Percentiles rank a stretch among this genome's conserved stretches.
Evolutionary conservation across 305 asterid species (phyloP).

Genomic region (Caryopteris hybrid): DNA sequence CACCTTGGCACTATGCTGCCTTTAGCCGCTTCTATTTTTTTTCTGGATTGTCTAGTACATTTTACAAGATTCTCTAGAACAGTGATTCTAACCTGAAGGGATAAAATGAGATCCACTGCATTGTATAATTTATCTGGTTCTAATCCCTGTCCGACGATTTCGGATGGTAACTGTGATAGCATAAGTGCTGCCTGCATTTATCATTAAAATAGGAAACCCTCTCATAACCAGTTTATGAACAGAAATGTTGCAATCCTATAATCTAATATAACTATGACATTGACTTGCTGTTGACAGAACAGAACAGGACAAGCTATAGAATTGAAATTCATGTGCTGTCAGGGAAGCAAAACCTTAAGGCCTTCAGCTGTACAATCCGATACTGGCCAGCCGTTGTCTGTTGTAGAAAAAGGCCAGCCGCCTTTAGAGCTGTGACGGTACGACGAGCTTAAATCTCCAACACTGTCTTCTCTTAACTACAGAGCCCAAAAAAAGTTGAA

Average conservation of each 20-base stretch:
- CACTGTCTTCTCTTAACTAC: constrained; percentile 32
- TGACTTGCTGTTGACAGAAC: too few relatives aligned
- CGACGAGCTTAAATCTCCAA: constrained; percentile 24
- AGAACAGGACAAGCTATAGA: too few relatives aligned
- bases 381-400: constrained; percentile 48
- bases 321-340: too few relatives aligned
- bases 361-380: constrained; percentile 61
- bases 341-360: constrained; percentile 34
- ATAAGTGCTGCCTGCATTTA: constrained; percentile 37
- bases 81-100: constrained; percentile 63
- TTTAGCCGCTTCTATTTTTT: too few relatives aligned
- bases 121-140: constrained; percentile 27
- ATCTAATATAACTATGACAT: too few relatives aligned
- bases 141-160: constrained; percentile 40
- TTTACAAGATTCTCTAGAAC: too few relatives aligned
- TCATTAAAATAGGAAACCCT: too few relatives aligned
- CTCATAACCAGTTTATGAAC: too few relatives aligned
- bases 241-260: too few relatives aligned
- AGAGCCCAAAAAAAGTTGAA: background rate
- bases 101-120: constrained; percentile 51
- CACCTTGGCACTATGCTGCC: too few relatives aligned
- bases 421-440: constrained; percentile 48
- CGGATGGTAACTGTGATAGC: constrained; percentile 39
- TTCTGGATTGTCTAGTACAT: too few relatives aligned
- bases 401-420: constrained; percentile 53